phyloP scores from a whole-genome alignment of 129 eudicot species.

The Chrysanthemum seticuspe region DNA sequence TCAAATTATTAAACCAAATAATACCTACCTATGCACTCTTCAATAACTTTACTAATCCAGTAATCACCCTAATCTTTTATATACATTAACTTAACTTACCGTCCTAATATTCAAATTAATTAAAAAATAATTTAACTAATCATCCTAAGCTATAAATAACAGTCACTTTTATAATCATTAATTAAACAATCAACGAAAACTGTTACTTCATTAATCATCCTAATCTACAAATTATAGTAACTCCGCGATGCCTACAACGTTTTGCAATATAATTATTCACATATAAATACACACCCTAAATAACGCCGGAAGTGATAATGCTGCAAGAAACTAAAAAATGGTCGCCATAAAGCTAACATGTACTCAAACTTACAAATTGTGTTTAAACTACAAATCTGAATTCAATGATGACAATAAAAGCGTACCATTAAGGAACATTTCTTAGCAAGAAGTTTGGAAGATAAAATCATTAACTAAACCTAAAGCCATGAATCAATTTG shows the following conservation, averaged over 20 bases:
- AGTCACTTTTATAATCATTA: not conserved
- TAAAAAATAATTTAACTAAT: too few species aligned
- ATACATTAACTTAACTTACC: too few species aligned
- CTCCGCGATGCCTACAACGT: too few species aligned
- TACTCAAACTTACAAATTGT: not conserved
- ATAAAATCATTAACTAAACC: not conserved
- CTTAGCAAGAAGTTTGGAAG: not conserved
- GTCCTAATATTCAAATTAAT: too few species aligned
- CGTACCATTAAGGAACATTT: not conserved
- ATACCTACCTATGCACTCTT: not conserved
- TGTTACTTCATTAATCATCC: conserved; percentile 5
- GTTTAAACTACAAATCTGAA: not conserved
- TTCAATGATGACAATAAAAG: not conserved
- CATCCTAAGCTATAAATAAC: not conserved
- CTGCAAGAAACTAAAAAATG: too few species aligned
- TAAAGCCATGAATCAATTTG: not conserved
- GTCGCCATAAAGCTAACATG: not conserved
- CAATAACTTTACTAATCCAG: too few species aligned
- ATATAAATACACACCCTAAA: too few species aligned
- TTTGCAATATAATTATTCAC: too few species aligned
- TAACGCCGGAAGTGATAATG: too few species aligned
- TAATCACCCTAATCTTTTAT: too few species aligned
- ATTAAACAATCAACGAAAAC: not conserved
- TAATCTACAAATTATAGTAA: conserved; percentile 11
- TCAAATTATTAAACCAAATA: conserved; percentile 1